These are phyloP conservation scores for Solanum piurae DNA, from an alignment of 257 asterid species.

Conservation along the genomic window DNA sequence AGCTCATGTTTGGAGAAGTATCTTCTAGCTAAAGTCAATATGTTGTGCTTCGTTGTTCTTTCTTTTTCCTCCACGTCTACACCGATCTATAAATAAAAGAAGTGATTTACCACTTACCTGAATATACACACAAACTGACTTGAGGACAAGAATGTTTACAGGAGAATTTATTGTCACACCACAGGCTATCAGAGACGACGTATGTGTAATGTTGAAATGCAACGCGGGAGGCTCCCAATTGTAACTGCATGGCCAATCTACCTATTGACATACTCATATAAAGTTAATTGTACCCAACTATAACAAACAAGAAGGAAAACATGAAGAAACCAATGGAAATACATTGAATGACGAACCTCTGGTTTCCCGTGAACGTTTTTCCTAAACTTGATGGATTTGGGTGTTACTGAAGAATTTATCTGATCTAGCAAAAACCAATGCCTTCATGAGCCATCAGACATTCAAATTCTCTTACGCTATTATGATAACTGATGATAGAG, in stretches of 20 bases:
- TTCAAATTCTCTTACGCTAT: not conserved
- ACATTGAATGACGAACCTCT: constrained; percentile 36
- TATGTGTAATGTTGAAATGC: constrained; percentile 85
- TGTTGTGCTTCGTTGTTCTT: constrained; percentile 42
- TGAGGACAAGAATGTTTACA: constrained; percentile 37
- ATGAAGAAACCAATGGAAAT: not conserved
- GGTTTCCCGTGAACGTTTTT: constrained; percentile 81
- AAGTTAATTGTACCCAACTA: not conserved
- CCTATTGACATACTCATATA: constrained; percentile 30
- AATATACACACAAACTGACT: not conserved
- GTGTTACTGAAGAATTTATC: constrained; percentile 48
- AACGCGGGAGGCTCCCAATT: constrained; percentile 39
- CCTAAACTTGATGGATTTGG: constrained; percentile 58
- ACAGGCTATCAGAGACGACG: constrained; percentile 85
- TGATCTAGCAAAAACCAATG: constrained; percentile 56
- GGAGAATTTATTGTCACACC: constrained; percentile 59
- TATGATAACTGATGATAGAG: not conserved
- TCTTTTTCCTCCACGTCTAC: constrained; percentile 81
- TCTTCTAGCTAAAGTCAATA: constrained; percentile 63
- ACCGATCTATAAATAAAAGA: constrained; percentile 50
- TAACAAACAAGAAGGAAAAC: not conserved
- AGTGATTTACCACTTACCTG: not conserved
- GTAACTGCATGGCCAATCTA: constrained; percentile 45
- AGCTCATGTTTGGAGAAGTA: constrained; percentile 59
- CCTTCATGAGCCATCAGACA: constrained; percentile 1